Conservation (phyloP, 2,329 filamentous ascomycete genomes). For the Calonectria fujianensis region DNA sequence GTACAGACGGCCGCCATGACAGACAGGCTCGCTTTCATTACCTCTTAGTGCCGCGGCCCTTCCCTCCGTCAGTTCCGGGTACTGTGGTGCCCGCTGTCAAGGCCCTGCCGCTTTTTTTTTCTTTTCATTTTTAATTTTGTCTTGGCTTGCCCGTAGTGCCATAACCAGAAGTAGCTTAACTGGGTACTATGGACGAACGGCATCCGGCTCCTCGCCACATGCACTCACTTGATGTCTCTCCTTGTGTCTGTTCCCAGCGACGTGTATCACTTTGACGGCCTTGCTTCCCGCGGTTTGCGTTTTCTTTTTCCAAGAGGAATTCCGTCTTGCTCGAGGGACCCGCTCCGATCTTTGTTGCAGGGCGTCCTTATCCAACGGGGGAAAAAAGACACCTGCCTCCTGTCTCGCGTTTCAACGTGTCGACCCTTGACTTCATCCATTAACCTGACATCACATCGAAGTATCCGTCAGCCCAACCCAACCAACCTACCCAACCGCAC, state of each 20-base stretch:
- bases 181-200: conserved; percentile 18
- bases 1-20: conserved; percentile 3
- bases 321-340: conserved; percentile 6
- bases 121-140: neutral
- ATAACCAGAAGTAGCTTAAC: conserved; percentile 4
- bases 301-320: conserved; percentile 10
- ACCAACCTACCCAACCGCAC: conserved; percentile 22
- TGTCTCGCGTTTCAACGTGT: conserved; percentile 35
- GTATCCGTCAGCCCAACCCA: conserved; percentile 25
- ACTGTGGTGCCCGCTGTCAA: conserved; percentile 20
- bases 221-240: conserved; percentile 19
- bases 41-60: conserved; percentile 18
- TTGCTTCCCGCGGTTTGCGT: neutral
- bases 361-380: conserved; percentile 1
- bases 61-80: conserved; percentile 16
- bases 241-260: conserved; percentile 12
- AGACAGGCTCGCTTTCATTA: conserved; percentile 19
- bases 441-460: conserved; percentile 31
- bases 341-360: neutral
- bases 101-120: neutral
- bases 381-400: conserved; percentile 22
- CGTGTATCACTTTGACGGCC: neutral
- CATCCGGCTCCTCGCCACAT: conserved; percentile 19
- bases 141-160: neutral
- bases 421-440: conserved; percentile 32